phyloP scores from a whole-genome alignment of 2,329 filamentous ascomycete genomes.

The Lasiodiplodia sp. region DNA sequence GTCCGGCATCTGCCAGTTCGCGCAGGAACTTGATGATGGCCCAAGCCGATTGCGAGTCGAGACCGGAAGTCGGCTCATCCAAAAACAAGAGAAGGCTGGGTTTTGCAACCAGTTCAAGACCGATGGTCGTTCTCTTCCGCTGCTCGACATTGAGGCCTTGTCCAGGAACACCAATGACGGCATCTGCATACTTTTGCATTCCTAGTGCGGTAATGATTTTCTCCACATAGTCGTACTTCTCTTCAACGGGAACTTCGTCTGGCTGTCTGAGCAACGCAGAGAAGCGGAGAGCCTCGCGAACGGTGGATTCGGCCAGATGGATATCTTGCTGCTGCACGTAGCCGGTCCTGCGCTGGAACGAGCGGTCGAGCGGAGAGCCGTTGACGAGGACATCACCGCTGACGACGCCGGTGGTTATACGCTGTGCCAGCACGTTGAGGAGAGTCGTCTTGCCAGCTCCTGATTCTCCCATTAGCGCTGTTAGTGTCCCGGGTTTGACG shows the following conservation, averaged over 20 bases:
- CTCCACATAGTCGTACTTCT: conserved; percentile 69
- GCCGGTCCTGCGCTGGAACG: conserved; percentile 48
- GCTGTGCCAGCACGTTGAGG: conserved; percentile 46
- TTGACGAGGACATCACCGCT: conserved; percentile 50
- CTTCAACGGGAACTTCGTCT: conserved; percentile 58
- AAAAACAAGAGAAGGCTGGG: conserved; percentile 69
- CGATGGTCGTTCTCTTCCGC: conserved; percentile 74
- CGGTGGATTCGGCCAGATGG: conserved; percentile 48
- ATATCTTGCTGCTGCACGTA: conserved; percentile 63
- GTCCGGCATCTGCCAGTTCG: conserved; percentile 62
- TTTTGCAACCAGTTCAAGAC: conserved; percentile 74
- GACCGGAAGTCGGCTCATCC: conserved; percentile 59
- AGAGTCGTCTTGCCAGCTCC: conserved; percentile 50
- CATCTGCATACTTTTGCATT: conserved; percentile 72
- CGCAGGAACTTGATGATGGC: conserved; percentile 68
- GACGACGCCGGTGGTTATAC: conserved; percentile 47
- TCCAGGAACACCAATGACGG: conserved; percentile 69
- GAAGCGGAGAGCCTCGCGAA: conserved; percentile 47
- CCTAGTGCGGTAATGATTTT: conserved; percentile 71
- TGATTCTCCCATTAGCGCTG: conserved; percentile 51
- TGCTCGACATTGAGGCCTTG: conserved; percentile 71
- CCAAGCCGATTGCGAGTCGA: conserved; percentile 59
- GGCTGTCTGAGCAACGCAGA: conserved; percentile 57
- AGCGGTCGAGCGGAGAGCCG: conserved; percentile 43
- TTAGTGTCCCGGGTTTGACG: conserved; percentile 64